Evolutionary conservation across 1,139 yeast genomes (phyloP), one percentile per base, ranked within the genome.

Genomic region (Hansenula sp.): DNA sequence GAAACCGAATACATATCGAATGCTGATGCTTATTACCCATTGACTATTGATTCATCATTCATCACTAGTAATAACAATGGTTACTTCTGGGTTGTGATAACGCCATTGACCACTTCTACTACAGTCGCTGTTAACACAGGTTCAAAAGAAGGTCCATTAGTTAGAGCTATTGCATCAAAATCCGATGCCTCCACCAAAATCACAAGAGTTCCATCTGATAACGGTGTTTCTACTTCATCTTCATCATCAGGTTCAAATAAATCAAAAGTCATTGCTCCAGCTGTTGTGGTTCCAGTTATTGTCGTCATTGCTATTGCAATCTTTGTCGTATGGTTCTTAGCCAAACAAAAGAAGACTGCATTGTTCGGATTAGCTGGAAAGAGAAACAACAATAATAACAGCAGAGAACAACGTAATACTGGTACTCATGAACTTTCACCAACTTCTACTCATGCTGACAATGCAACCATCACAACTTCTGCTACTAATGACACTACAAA

Each of bases 201-300:
- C 42, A 39, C 48, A 6, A 58, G 68, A 44, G 56, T 66, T 4
- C 71, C 71, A 19, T 64, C 69, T 3, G 72, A 68, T 38, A 66
- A 65, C 42, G 64, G 58, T 9, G 28, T 40, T 16, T 43, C 40
- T 26, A 22, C 48, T 4, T 31, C 51, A 12, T 38, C 56, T 11
- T 38, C 48, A 3, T 36, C 51, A 24, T 48, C 58, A 6, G 47
- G 56, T 3, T 36, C 39, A 30, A 32, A 34, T 18, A 51, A 52
- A 1, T 50, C 55, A 14, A 45, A 45, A 29, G 44, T 39, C 11
- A 46, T 68, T 28, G 70, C 65, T 6, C 70, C 71, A 38, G 71
- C 71, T 13, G 70, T 68, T n/a, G 59, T 65, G n/a, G 67, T 67
- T 11, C 71, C 72, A 21, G 60, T 68, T 13, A 58, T 66, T 17